Percentiles rank a stretch among this genome's conserved stretches.
phyloP scores from a whole-genome alignment of 148 eudicot genomes.

The Tetragonia tetragonoides region DNA sequence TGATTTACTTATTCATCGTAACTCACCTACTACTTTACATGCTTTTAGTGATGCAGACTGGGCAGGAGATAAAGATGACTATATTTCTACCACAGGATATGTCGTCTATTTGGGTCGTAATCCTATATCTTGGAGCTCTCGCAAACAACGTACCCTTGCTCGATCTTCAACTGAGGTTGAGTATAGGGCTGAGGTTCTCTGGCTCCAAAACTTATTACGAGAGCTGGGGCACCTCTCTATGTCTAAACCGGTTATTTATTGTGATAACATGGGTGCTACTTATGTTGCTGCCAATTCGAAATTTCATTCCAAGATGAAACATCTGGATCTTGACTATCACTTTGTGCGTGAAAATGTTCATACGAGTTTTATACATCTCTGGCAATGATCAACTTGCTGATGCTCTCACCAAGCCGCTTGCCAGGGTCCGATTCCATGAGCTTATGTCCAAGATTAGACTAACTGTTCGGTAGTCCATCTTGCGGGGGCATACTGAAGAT shows the following conservation, averaged over 20 bases:
- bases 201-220: background rate
- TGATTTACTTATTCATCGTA: background rate
- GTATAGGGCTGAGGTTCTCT: background rate
- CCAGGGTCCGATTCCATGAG: background rate
- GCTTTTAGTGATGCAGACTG: background rate
- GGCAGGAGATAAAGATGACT: background rate
- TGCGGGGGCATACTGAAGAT: background rate
- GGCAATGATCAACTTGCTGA: background rate
- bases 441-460: slow-evolving; percentile 8
- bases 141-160: background rate
- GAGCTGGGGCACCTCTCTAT: background rate
- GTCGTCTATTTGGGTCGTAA: background rate
- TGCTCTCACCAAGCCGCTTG: background rate
- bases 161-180: background rate
- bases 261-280: too few species aligned
- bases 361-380: background rate
- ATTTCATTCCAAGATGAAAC: too few species aligned
- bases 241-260: background rate
- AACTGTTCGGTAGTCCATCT: background rate
- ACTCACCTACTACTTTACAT: background rate
- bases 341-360: background rate
- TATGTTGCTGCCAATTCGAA: too few species aligned
- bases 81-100: background rate
- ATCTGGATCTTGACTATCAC: too few species aligned
- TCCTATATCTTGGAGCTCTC: background rate